These are phyloP conservation scores for Drechslerella coelobrocha DNA, from an alignment of 2,329 filamentous ascomycete genomes.

Conservation along the genomic window DNA sequence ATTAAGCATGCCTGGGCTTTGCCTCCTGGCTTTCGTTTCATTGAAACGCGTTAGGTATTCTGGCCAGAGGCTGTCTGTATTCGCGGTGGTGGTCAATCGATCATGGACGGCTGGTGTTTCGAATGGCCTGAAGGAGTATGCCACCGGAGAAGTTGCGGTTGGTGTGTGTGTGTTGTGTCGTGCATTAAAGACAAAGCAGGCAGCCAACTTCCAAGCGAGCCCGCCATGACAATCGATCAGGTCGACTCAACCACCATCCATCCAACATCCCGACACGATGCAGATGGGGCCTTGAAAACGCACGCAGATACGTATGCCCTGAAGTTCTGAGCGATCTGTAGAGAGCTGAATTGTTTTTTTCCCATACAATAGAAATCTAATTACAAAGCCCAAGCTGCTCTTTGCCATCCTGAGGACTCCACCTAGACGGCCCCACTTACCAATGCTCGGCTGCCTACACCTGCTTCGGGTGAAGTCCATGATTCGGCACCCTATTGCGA, in stretches of 20 bases:
- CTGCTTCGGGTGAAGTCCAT: not conserved
- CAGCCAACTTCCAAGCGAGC: slow-evolving; percentile 15
- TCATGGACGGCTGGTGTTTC: slow-evolving; percentile 25
- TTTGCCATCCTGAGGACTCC: not conserved
- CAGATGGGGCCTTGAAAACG: not conserved
- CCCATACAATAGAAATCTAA: not conserved
- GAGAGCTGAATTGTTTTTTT: not conserved
- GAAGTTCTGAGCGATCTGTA: too few species aligned
- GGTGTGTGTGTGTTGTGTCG: slow-evolving; percentile 22
- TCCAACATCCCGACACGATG: not conserved
- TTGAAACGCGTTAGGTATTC: not conserved
- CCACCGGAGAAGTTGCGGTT: slow-evolving; percentile 27
- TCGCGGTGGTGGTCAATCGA: not conserved
- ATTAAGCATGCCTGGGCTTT: not conserved
- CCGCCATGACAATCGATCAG: not conserved
- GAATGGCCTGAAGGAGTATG: slow-evolving; percentile 32
- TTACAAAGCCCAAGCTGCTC: not conserved
- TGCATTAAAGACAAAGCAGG: slow-evolving; percentile 13
- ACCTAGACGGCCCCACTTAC: not conserved
- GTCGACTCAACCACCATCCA: not conserved
- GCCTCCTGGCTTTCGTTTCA: not conserved
- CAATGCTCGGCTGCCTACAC: not conserved
- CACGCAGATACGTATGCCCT: too few species aligned
- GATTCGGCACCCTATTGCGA: not conserved
- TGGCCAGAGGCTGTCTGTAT: not conserved